These are phyloP conservation scores for Monilinia laxa DNA, from an alignment of 2,329 filamentous ascomycete species.

Conservation along the genomic window DNA sequence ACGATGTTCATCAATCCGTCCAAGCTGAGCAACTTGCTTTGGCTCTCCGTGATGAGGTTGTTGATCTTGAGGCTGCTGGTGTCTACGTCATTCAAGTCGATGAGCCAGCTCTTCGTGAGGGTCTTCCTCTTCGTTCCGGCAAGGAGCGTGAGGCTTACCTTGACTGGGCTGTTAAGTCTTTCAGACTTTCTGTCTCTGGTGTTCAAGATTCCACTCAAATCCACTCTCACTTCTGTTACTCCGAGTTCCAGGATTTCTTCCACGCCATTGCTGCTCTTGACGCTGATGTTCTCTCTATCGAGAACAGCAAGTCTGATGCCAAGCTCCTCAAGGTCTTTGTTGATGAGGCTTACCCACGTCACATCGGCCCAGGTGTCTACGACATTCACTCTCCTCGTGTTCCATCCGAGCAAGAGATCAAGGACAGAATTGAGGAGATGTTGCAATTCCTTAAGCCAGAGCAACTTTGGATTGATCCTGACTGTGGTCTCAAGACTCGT, in stretches of 20 bases:
- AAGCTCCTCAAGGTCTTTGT: conserved; percentile 99
- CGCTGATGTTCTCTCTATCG: conserved; percentile 96
- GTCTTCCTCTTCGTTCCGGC: conserved; percentile 92
- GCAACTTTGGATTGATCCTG: conserved; percentile 99
- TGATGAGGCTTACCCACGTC: conserved; percentile 92
- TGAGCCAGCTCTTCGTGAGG: conserved; percentile 98
- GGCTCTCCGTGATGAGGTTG: conserved; percentile 95
- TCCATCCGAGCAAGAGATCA: conserved; percentile 96
- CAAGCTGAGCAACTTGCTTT: conserved; percentile 98
- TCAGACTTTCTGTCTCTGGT: conserved; percentile 92
- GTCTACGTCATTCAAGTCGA: conserved; percentile 99
- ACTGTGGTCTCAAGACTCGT: conserved; percentile 98
- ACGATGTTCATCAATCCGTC: conserved; percentile 97
- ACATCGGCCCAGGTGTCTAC: conserved; percentile 99
- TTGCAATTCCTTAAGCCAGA: conserved; percentile 94
- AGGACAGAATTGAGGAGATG: conserved; percentile 97
- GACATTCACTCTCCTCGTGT: conserved; percentile 99
- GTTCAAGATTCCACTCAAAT: conserved; percentile 97
- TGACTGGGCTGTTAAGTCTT: conserved; percentile 94
- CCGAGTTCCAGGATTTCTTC: conserved; percentile 99
- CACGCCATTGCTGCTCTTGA: conserved; percentile 98
- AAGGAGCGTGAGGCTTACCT: conserved; percentile 97
- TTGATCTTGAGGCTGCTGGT: conserved; percentile 96
- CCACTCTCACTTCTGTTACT: conserved; percentile 99
- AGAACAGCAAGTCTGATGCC: conserved; percentile 99